Conservation (phyloP, 1,139 yeast genomes). For the Geotrichum siamense region DNA sequence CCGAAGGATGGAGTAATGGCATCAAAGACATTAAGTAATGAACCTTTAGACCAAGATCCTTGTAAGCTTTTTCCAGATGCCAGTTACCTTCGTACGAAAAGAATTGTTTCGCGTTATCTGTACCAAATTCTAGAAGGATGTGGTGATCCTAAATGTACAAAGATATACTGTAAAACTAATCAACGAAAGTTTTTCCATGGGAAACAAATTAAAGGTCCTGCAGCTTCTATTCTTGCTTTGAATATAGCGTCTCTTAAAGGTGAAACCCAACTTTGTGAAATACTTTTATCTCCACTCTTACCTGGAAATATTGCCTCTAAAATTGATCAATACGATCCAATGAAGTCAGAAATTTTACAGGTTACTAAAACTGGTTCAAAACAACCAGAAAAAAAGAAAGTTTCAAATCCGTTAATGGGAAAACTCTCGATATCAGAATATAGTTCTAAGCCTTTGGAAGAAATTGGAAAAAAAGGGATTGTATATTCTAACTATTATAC, state of each 20-base stretch:
- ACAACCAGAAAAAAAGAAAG: too few species aligned
- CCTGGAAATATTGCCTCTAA: constrained; percentile 11
- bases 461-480: background rate
- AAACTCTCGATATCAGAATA: background rate
- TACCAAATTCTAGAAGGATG: constrained; percentile 25
- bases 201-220: constrained; percentile 11
- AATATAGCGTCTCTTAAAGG: constrained; percentile 22
- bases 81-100: constrained; percentile 6
- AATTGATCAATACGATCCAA: constrained; percentile 17
- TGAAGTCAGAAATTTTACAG: constrained; percentile 13
- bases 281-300: constrained; percentile 8
- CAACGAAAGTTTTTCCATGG: constrained; percentile 19
- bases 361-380: background rate
- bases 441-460: background rate
- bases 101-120: constrained; percentile 20
- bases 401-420: background rate
- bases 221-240: constrained; percentile 23
- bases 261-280: constrained; percentile 18
- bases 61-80: background rate
- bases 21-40: too few species aligned
- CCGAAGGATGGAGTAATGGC: too few species aligned
- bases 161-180: constrained; percentile 22
- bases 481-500: too few species aligned
- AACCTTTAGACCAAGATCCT: background rate
- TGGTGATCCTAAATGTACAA: constrained; percentile 19